Percentiles rank a stretch among this genome's conserved stretches.
Evolutionary conservation across 208 protist genomes (phyloP).

Genomic region (Crithidia bombi): DNA sequence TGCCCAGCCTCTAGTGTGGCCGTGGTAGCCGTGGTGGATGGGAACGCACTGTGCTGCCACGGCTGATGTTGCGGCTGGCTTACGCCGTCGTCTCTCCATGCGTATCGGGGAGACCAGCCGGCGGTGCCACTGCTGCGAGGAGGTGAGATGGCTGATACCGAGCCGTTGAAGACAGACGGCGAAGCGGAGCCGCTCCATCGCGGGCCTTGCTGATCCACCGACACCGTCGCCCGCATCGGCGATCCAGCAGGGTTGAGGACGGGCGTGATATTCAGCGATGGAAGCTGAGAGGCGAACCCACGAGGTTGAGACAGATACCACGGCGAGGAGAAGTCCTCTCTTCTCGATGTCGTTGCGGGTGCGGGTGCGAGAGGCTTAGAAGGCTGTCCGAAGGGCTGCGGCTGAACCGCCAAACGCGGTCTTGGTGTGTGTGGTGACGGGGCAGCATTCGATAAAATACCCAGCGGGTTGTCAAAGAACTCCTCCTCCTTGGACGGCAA

Average conservation of each 20-base stretch:
- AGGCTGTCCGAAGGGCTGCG: background rate
- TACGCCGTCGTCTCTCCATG: background rate
- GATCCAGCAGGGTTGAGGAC: background rate
- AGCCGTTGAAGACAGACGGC: background rate
- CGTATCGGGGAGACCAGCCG: background rate
- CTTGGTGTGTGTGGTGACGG: slow-evolving; percentile 9
- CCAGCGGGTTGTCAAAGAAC: slow-evolving; percentile 7
- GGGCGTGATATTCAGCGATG: background rate
- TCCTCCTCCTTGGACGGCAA: background rate
- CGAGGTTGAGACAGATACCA: background rate
- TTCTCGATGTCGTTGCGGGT: background rate
- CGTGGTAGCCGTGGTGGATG: background rate
- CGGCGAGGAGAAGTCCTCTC: background rate
- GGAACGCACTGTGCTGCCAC: background rate
- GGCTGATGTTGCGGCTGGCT: background rate
- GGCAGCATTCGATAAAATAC: background rate
- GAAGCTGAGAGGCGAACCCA: background rate
- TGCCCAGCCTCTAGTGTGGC: background rate
- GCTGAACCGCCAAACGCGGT: slow-evolving; percentile 1
- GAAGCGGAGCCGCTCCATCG: background rate
- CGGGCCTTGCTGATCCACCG: background rate
- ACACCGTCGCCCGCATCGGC: background rate
- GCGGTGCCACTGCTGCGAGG: slow-evolving; percentile 2
- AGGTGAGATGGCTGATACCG: slow-evolving; percentile 7
- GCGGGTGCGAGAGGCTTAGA: background rate